These are phyloP conservation scores for Singerocomus inundabilis DNA, from an alignment of 1,284 basidiomycete genomes.

Conservation along the genomic window DNA sequence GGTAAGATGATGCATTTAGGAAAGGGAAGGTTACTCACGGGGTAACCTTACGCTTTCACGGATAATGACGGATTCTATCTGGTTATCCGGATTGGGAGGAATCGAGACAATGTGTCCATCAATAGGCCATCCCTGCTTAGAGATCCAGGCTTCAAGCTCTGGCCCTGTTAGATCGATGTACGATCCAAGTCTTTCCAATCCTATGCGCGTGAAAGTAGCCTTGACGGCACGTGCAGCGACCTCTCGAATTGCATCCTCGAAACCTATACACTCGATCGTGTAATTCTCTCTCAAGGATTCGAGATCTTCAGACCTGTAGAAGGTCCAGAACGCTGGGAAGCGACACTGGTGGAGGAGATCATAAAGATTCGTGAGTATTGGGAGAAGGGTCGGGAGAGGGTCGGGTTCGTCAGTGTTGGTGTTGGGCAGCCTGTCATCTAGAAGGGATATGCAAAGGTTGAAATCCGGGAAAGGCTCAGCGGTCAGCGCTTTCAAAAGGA, in stretches of 20 bases:
- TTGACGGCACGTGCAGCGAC: slow-evolving; percentile 77
- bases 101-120: slow-evolving; percentile 68
- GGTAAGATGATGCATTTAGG: slow-evolving; percentile 1
- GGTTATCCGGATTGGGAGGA: slow-evolving; percentile 91
- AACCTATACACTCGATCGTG: slow-evolving; percentile 77
- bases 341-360: slow-evolving; percentile 82
- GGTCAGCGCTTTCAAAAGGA: slow-evolving; percentile 89
- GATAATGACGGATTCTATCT: slow-evolving; percentile 91
- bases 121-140: slow-evolving; percentile 73
- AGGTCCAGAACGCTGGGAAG: slow-evolving; percentile 87
- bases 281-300: slow-evolving; percentile 80
- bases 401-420: slow-evolving; percentile 75
- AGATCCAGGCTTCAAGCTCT: slow-evolving; percentile 65
- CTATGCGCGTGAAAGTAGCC: slow-evolving; percentile 78
- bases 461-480: slow-evolving; percentile 87
- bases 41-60: slow-evolving; percentile 87
- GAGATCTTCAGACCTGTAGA: slow-evolving; percentile 66
- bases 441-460: slow-evolving; percentile 87
- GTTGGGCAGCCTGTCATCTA: slow-evolving; percentile 70
- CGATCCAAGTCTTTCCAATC: slow-evolving; percentile 61
- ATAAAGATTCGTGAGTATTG: slow-evolving; percentile 72
- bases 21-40: slow-evolving; percentile 55
- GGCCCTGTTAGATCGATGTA: slow-evolving; percentile 73
- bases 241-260: slow-evolving; percentile 76
- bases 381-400: slow-evolving; percentile 72